A percentile compares a stretch with the other conserved stretches of the same genome.
Evolutionary conservation across 179 eudicot species (phyloP).

Genomic region (Pouteria campechiana): DNA sequence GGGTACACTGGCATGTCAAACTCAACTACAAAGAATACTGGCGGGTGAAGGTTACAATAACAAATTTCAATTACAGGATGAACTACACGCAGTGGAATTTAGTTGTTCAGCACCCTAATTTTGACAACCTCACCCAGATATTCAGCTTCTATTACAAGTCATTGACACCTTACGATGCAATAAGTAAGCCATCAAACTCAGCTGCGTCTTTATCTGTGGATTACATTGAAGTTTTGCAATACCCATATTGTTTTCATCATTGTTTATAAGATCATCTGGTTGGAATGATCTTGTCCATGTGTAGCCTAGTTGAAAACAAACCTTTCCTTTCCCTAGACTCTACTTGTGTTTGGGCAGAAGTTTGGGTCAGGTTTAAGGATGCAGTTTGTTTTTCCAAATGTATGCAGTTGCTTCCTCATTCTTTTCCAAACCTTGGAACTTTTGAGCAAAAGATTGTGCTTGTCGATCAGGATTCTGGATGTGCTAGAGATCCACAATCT

Average conservation of each 20-base stretch:
- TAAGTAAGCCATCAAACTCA: slow-evolving; percentile 29
- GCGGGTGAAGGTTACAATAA: slow-evolving; percentile 67
- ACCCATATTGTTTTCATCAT: not conserved
- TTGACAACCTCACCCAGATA: slow-evolving; percentile 54
- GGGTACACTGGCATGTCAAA: slow-evolving; percentile 77
- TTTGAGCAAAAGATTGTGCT: too few species aligned
- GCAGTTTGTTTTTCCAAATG: too few species aligned
- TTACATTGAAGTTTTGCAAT: not conserved
- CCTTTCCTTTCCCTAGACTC: too few species aligned
- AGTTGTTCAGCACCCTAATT: slow-evolving; percentile 73
- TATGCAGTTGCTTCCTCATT: too few species aligned
- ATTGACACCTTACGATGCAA: slow-evolving; percentile 32
- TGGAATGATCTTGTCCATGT: too few species aligned
- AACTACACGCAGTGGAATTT: slow-evolving; percentile 70
- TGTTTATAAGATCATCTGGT: too few species aligned
- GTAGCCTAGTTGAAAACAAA: too few species aligned
- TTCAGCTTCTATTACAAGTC: slow-evolving; percentile 76
- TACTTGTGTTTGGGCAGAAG: too few species aligned
- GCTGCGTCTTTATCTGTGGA: not conserved
- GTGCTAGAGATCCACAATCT: too few species aligned
- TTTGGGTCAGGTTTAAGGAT: too few species aligned
- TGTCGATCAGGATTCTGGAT: too few species aligned
- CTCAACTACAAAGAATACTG: slow-evolving; percentile 71
- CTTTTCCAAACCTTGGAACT: too few species aligned
- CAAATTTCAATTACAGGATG: slow-evolving; percentile 76